Evolutionary conservation across 2,329 filamentous ascomycete genomes (phyloP).

Genomic region (Pseudogymnoascus sp.): DNA sequence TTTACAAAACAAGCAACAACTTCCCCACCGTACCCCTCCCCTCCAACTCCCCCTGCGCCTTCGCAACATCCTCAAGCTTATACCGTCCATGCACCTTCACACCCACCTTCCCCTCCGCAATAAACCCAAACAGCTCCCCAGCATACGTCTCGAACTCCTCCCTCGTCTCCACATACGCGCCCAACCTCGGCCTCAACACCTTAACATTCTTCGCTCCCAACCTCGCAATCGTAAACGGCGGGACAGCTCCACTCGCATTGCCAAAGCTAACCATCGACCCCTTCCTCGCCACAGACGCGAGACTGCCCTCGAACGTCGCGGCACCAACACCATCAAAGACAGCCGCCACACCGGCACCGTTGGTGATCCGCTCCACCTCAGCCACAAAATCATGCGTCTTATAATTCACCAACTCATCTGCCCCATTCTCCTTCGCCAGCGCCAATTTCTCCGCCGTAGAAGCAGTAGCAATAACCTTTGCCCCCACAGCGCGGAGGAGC

Average conservation of each 20-base stretch:
- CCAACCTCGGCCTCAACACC: constrained; percentile 66
- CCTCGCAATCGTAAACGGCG: constrained; percentile 50
- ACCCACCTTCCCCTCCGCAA: constrained; percentile 61
- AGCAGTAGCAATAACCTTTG: constrained; percentile 71
- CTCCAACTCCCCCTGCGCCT: constrained; percentile 72
- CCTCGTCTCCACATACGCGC: constrained; percentile 59
- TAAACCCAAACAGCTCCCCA: constrained; percentile 63
- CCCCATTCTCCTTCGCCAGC: constrained; percentile 62
- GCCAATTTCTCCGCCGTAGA: constrained; percentile 64
- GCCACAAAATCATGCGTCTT: constrained; percentile 48
- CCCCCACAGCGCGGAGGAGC: constrained; percentile 63
- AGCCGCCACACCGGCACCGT: constrained; percentile 62
- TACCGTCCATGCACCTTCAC: constrained; percentile 71
- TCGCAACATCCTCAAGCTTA: constrained; percentile 60
- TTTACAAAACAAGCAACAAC: constrained; percentile 59
- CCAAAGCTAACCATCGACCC: constrained; percentile 73
- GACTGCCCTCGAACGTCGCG: constrained; percentile 69
- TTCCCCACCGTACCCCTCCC: constrained; percentile 79
- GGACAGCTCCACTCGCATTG: constrained; percentile 70
- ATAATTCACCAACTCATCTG: constrained; percentile 66
- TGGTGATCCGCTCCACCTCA: constrained; percentile 61
- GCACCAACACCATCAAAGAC: constrained; percentile 85
- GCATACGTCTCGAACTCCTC: constrained; percentile 66
- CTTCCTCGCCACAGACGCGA: constrained; percentile 68
- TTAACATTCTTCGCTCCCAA: constrained; percentile 69